Evolutionary conservation across 1,284 basidiomycete genomes (phyloP).

Genomic region (Abortiporus biennis): DNA sequence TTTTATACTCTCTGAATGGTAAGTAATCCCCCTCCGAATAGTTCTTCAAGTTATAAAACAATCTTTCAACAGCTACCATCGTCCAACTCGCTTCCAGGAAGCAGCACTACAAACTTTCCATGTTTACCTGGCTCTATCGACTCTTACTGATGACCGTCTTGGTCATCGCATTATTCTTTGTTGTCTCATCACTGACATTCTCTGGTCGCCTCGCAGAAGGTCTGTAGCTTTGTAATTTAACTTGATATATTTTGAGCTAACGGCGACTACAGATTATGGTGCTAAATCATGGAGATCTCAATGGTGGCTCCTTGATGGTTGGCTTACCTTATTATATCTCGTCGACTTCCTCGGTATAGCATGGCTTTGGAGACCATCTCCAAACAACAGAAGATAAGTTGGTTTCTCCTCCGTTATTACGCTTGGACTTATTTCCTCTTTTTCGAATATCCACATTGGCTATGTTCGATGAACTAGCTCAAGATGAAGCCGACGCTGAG

Average conservation of each 20-base stretch:
- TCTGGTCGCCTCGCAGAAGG: slow-evolving; percentile 88
- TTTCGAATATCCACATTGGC: slow-evolving; percentile 57
- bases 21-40: slow-evolving; percentile 22
- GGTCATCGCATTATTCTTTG: slow-evolving; percentile 86
- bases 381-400: slow-evolving; percentile 85
- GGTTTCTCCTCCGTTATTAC: slow-evolving; percentile 4
- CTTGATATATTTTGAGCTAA: slow-evolving; percentile 1
- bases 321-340: slow-evolving; percentile 83
- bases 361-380: slow-evolving; percentile 92
- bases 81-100: slow-evolving; percentile 78
- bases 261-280: slow-evolving; percentile 65
- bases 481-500: slow-evolving; percentile 90
- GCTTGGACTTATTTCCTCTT: slow-evolving; percentile 21
- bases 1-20: slow-evolving; percentile 86
- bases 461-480: slow-evolving; percentile 81
- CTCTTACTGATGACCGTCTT: slow-evolving; percentile 85
- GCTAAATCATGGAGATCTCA: slow-evolving; percentile 90
- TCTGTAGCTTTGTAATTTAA: slow-evolving; percentile 22
- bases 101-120: slow-evolving; percentile 81
- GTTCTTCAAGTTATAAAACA: slow-evolving; percentile 9
- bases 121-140: slow-evolving; percentile 83
- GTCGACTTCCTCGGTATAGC: slow-evolving; percentile 77
- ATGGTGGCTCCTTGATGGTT: slow-evolving; percentile 98
- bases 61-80: slow-evolving; percentile 62
- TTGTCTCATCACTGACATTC: slow-evolving; percentile 88